Evolutionary conservation across 2,329 filamentous ascomycete genomes (phyloP), one percentile per base, ranked within the genome.

Genomic region (Colletotrichum gigasporum): DNA sequence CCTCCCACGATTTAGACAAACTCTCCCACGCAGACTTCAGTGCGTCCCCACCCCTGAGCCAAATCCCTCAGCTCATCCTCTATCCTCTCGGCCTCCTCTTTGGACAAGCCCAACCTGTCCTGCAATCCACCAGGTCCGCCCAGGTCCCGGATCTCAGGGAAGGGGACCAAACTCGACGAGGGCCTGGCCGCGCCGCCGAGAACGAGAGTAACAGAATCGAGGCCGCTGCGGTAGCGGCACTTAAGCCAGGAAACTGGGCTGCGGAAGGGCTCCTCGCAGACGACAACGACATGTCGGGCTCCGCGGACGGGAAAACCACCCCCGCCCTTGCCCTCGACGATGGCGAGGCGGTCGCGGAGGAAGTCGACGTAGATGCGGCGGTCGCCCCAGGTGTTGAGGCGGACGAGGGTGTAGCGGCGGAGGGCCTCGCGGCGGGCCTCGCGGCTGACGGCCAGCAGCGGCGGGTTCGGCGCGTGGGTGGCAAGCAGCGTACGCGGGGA

Each of bases 341-440:
- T 48, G 4, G 48, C 56, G 14, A 65, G 61, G 48, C 34, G 44
- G 22, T 65, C 62, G 26, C 20, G 44, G 6, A 9, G 18, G 41
- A 66, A 59, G 12, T 65, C 54, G 2, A 58, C 55, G 32, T 59
- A 64, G n/a, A 66, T 58, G 12, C 60, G 16, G 35, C 64, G 55
- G 24, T 66, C 61, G 3, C 64, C 61, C 63, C 63, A 65, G 14
- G 63, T 62, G n/a, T 63, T 65, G 5, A 62, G 37, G 3, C 63
- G 24, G 8, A 63, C 51, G 16, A 65, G 39, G 8, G 37, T 56
- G 14, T 63, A 63, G 22, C 51, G 18, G 51, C 51, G 35, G 30
- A 63, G 20, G 11, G 62, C 48, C 18, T 65, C 62, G 11, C 54
- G 30, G n/a, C 62, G 34, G 7, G 62, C 62, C 48, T 65, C 62